These are phyloP conservation scores for Coemansia pectinata DNA, from an alignment of 192 early-diverging fungal genomes.

Conservation along the genomic window DNA sequence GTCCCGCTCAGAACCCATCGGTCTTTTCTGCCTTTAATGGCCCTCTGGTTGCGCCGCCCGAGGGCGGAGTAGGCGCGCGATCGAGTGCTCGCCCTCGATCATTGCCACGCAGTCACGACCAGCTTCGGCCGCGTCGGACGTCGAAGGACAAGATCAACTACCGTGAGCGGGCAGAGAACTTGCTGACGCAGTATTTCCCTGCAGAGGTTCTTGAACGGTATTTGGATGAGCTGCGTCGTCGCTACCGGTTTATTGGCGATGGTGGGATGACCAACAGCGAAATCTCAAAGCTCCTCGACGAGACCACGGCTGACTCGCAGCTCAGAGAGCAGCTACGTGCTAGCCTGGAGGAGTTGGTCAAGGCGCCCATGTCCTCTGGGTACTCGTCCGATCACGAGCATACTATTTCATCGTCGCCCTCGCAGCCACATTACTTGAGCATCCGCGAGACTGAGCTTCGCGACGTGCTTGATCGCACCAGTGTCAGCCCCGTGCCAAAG, in stretches of 20 bases:
- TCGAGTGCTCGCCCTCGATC: conserved; percentile 24
- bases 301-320: conserved; percentile 34
- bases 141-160: conserved; percentile 49
- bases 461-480: conserved; percentile 48
- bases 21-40: conserved; percentile 50
- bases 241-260: conserved; percentile 51
- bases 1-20: background rate
- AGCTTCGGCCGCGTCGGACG: conserved; percentile 27
- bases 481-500: conserved; percentile 49
- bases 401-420: conserved; percentile 20
- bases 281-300: conserved; percentile 37
- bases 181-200: conserved; percentile 53
- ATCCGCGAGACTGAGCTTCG: conserved; percentile 52
- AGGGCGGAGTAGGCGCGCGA: conserved; percentile 10
- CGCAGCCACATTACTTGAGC: conserved; percentile 42
- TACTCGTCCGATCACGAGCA: conserved; percentile 45
- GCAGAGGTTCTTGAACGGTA: conserved; percentile 41
- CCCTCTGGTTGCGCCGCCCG: conserved; percentile 48
- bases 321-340: conserved; percentile 54
- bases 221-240: conserved; percentile 52
- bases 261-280: conserved; percentile 48
- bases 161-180: conserved; percentile 45
- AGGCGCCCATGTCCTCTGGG: conserved; percentile 16
- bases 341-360: conserved; percentile 41
- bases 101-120: conserved; percentile 19